These are phyloP conservation scores for Eleusine coracana DNA, from an alignment of 176 grass and related monocot genomes.

Conservation along the genomic window DNA sequence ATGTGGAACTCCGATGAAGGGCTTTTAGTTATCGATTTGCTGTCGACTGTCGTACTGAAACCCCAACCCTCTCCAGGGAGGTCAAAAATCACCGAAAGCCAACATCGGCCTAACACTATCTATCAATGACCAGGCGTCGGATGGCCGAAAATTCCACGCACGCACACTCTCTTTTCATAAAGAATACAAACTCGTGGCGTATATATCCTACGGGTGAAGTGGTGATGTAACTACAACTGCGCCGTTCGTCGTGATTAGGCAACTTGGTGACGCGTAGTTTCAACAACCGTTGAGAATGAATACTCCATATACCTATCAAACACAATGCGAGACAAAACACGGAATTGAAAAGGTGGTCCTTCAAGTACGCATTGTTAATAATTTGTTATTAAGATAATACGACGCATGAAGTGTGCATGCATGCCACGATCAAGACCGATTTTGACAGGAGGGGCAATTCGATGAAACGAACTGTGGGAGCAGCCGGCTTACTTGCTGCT, in stretches of 20 bases:
- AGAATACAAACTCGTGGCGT: not conserved
- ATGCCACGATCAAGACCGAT: not conserved
- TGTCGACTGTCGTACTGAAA: too few relatives aligned
- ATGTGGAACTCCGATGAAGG: not conserved
- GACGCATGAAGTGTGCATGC: too few relatives aligned
- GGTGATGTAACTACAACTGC: not conserved
- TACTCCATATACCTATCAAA: not conserved
- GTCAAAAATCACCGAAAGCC: not conserved
- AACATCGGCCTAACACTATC: not conserved
- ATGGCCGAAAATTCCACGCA: not conserved
- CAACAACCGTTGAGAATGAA: not conserved
- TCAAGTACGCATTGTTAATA: too few relatives aligned
- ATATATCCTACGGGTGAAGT: not conserved
- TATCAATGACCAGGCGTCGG: not conserved
- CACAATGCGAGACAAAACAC: not conserved
- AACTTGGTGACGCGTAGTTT: slow-evolving; percentile 2
- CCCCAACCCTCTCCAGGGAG: not conserved
- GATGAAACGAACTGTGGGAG: not conserved
- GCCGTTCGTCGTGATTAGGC: not conserved
- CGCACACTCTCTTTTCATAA: not conserved
- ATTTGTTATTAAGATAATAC: too few relatives aligned
- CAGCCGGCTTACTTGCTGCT: not conserved
- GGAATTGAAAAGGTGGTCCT: not conserved
- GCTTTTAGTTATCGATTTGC: too few relatives aligned
- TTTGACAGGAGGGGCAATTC: not conserved